Conservation (phyloP, 129 eudicot genomes). For the Tagetes erecta region DNA sequence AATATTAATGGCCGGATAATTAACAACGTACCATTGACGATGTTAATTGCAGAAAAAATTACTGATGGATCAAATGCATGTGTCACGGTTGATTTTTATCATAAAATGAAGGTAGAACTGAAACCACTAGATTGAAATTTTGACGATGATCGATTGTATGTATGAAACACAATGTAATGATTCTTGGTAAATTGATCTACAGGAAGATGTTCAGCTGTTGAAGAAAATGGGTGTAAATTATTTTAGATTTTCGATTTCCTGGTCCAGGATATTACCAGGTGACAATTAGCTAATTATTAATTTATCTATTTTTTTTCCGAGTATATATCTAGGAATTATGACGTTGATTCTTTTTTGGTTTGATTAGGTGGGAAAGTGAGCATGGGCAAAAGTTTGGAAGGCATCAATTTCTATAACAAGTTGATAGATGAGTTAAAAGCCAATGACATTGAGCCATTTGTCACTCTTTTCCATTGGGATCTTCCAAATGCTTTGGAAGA, state of each 20-base stretch:
- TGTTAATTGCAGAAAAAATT: slow-evolving; percentile 16
- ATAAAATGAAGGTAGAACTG: slow-evolving; percentile 19
- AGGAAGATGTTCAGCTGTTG: slow-evolving; percentile 46
- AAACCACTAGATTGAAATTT: not conserved
- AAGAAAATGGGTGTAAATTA: slow-evolving; percentile 37
- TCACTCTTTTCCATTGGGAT: slow-evolving; percentile 43
- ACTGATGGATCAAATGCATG: slow-evolving; percentile 19
- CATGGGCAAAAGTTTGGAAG: slow-evolving; percentile 39
- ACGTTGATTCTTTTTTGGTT: too few species aligned
- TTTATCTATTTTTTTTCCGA: too few species aligned
- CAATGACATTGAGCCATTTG: slow-evolving; percentile 40
- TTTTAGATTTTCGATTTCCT: slow-evolving; percentile 44
- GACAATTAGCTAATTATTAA: too few species aligned
- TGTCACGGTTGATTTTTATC: slow-evolving; percentile 24
- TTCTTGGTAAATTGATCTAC: too few species aligned
- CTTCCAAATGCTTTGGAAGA: slow-evolving; percentile 39
- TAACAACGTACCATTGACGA: not conserved
- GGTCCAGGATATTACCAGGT: slow-evolving; percentile 45
- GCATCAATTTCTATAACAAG: slow-evolving; percentile 42
- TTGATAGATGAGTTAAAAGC: slow-evolving; percentile 37
- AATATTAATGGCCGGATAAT: not conserved
- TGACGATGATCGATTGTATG: too few species aligned
- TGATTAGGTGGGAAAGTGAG: slow-evolving; percentile 39
- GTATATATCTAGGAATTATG: too few species aligned
- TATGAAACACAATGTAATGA: too few species aligned